phyloP scores from a whole-genome alignment of 495 filamentous ascomycete genomes.

The Lophium mytilinum region DNA sequence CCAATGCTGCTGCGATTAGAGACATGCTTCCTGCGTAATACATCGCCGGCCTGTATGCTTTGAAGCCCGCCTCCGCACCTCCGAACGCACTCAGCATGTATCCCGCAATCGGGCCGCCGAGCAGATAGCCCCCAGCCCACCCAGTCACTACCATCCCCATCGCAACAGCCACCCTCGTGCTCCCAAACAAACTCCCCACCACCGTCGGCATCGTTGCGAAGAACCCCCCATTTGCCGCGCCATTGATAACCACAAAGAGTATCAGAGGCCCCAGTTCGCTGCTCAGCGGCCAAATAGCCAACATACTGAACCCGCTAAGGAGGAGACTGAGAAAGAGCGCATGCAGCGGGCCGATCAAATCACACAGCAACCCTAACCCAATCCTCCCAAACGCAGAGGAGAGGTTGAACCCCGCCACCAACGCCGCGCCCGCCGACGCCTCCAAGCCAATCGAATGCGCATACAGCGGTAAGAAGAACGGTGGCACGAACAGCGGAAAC shows the following conservation, averaged over 20 bases:
- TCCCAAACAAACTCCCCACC: slow-evolving; percentile 49
- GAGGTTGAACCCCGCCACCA: slow-evolving; percentile 49
- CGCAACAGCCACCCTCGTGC: slow-evolving; percentile 43
- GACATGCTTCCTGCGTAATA: slow-evolving; percentile 45
- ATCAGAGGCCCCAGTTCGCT: slow-evolving; percentile 42
- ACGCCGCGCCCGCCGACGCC: slow-evolving; percentile 40
- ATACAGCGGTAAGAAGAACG: slow-evolving; percentile 49
- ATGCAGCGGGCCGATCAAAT: slow-evolving; percentile 43
- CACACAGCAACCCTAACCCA: slow-evolving; percentile 41
- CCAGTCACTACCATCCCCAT: slow-evolving; percentile 55
- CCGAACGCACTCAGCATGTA: slow-evolving; percentile 47
- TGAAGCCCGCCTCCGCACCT: slow-evolving; percentile 36
- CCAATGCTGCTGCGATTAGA: slow-evolving; percentile 27
- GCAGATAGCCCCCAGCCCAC: slow-evolving; percentile 51
- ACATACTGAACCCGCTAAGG: slow-evolving; percentile 45
- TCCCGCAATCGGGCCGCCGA: slow-evolving; percentile 52
- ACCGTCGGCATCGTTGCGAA: slow-evolving; percentile 54
- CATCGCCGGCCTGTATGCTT: slow-evolving; percentile 49
- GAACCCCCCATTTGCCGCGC: slow-evolving; percentile 47
- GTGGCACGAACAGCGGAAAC: slow-evolving; percentile 52
- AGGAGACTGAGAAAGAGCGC: slow-evolving; percentile 38
- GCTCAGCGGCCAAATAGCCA: slow-evolving; percentile 48
- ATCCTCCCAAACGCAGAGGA: slow-evolving; percentile 44
- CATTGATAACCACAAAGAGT: slow-evolving; percentile 46
- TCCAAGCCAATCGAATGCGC: slow-evolving; percentile 38